Evolutionary conservation across 2,329 filamentous ascomycete species (phyloP), one percentile per base, ranked within the genome.

Genomic region (Raffaelea ambrosiae): DNA sequence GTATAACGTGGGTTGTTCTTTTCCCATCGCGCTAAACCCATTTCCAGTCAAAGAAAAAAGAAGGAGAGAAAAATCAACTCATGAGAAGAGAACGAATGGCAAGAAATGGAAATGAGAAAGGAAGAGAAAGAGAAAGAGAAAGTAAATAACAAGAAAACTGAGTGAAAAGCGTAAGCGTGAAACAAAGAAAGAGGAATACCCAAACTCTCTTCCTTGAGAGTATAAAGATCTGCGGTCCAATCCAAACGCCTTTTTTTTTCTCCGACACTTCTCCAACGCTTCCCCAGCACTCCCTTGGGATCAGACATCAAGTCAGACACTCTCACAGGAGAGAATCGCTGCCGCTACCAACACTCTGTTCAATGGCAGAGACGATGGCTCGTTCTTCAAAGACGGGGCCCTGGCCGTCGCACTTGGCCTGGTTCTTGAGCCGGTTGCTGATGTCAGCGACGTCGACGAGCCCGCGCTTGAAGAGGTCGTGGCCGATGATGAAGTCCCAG

Each of bases 401-500:
- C 60, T 88, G 84, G 2, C 89, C 90, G 65, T 96, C 86, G 62
- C 89, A 95, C 58, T 83, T 80, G 18, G 88, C 86, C 58, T 78
- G 69, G 18, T 75, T 72, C 68, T 88, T 90, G 46, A 97, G 69
- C 13, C 81, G 73, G 59, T 93, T 85, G 62, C 84, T 89, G 29
- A 96, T 86, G 61, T 85, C 77, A 35, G 76, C 83, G 13, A 96
- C 81, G 63, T 97, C 87, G 22, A 96, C 83, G 19, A 87, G 70
- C 0, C 89, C 88, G 42, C 77, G 76, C 62, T 82, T 79, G 62
- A 86, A 94, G 9, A 89, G 67, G 7, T 86, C 80, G 63, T 95
- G 88, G 46, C 71, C 74, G 59, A 94, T 86, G 51, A 97, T 93
- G 47, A 89, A 72, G 58, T 96, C 90, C 91, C 91, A 97, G 0